Conservation (phyloP, 495 filamentous ascomycete species). For the Pseudomonodictys pantanalensis region DNA sequence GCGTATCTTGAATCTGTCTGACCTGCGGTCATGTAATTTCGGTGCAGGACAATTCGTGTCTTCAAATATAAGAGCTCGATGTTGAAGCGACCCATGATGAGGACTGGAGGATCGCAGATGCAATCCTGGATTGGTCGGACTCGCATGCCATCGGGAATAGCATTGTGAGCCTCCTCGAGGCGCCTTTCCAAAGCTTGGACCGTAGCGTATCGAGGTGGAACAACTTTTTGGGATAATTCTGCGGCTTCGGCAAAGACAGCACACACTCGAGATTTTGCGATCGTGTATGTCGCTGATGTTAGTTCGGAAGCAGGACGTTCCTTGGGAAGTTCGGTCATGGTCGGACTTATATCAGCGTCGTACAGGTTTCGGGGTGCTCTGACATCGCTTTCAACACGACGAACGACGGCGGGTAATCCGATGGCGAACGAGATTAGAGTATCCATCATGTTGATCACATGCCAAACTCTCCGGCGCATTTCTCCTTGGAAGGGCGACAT, state of each 20-base stretch:
- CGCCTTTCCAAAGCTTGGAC: slow-evolving; percentile 44
- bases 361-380: slow-evolving; percentile 40
- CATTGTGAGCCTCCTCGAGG: slow-evolving; percentile 39
- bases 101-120: slow-evolving; percentile 42
- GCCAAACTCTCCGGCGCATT: slow-evolving; percentile 40
- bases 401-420: slow-evolving; percentile 39
- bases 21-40: slow-evolving; percentile 42
- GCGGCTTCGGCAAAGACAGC: slow-evolving; percentile 46
- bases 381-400: slow-evolving; percentile 35
- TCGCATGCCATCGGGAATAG: slow-evolving; percentile 37
- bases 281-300: slow-evolving; percentile 42
- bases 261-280: slow-evolving; percentile 44
- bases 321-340: slow-evolving; percentile 34
- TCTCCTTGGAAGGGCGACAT: slow-evolving; percentile 40
- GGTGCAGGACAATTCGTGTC: slow-evolving; percentile 46
- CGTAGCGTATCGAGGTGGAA: slow-evolving; percentile 38
- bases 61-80: slow-evolving; percentile 46
- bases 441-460: slow-evolving; percentile 38
- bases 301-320: slow-evolving; percentile 33
- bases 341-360: slow-evolving; percentile 43
- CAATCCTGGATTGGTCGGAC: slow-evolving; percentile 43
- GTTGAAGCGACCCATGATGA: slow-evolving; percentile 45
- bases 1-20: slow-evolving; percentile 31
- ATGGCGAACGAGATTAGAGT: slow-evolving; percentile 38
- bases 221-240: slow-evolving; percentile 44